These are phyloP conservation scores for Podaxis carcinomalis DNA, from an alignment of 768 basidiomycete species.

Conservation along the genomic window DNA sequence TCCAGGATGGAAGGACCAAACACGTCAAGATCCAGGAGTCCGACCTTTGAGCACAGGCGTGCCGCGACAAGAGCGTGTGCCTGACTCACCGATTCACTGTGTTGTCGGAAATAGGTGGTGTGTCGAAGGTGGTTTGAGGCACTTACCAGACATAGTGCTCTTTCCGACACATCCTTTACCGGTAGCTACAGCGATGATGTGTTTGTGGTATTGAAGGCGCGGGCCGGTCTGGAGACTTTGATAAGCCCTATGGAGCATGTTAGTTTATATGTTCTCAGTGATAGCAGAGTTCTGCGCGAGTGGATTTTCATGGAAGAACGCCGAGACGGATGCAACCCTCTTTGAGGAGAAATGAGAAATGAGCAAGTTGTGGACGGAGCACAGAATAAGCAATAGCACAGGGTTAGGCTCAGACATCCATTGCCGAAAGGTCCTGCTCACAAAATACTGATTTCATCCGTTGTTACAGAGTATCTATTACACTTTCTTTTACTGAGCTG, in stretches of 20 bases:
- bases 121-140: no score
- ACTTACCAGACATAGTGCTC: constrained; percentile 63
- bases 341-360: background rate
- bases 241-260: constrained; percentile 22
- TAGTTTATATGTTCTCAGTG: background rate
- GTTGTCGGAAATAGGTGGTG: no score
- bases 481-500: constrained; percentile 17
- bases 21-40: constrained; percentile 90
- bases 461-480: no score
- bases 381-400: background rate
- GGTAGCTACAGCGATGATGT: constrained; percentile 81
- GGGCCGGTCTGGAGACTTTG: constrained; percentile 18
- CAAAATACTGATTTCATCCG: no score
- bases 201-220: constrained; percentile 60
- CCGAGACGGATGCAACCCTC: background rate
- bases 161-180: constrained; percentile 95
- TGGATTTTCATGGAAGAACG: constrained; percentile 46
- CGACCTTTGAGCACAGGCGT: constrained; percentile 55
- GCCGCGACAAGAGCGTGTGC: constrained; percentile 66
- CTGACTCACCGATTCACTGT: constrained; percentile 41
- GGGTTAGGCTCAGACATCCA: background rate
- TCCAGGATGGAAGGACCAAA: constrained; percentile 95
- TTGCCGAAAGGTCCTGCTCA: no score
- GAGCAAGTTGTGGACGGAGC: background rate
- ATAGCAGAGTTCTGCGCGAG: constrained; percentile 32